phyloP scores from a whole-genome alignment of 2,329 filamentous ascomycete genomes.

The Colletotrichum cordylinicola region DNA sequence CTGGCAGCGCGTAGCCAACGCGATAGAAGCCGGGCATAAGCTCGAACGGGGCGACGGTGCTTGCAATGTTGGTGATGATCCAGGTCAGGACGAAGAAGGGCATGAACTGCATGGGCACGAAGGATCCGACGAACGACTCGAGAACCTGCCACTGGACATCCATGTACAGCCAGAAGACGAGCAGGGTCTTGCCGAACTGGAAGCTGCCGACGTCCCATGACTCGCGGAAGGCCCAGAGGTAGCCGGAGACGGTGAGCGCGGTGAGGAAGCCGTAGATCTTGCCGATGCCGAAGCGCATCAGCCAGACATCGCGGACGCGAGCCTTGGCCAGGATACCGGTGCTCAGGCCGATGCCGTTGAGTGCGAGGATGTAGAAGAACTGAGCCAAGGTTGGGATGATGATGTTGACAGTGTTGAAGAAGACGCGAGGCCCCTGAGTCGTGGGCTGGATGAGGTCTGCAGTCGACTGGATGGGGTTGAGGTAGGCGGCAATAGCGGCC shows the following conservation, averaged over 20 bases:
- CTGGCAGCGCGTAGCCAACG: constrained; percentile 41
- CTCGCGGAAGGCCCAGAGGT: constrained; percentile 50
- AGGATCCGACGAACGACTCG: constrained; percentile 33
- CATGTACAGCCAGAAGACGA: constrained; percentile 43
- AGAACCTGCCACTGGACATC: constrained; percentile 48
- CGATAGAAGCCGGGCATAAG: constrained; percentile 44
- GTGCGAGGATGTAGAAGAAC: constrained; percentile 31
- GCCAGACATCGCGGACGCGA: constrained; percentile 29
- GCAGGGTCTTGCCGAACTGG: constrained; percentile 31
- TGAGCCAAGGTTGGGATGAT: constrained; percentile 39
- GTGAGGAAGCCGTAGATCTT: constrained; percentile 38
- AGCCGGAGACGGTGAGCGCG: constrained; percentile 42
- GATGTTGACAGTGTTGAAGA: constrained; percentile 45
- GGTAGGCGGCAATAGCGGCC: constrained; percentile 32
- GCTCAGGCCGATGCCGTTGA: constrained; percentile 5
- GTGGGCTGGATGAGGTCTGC: constrained; percentile 35
- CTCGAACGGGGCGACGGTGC: constrained; percentile 41
- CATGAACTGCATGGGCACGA: constrained; percentile 38
- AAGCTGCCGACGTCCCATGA: constrained; percentile 41
- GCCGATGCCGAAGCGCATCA: constrained; percentile 31
- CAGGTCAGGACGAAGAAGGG: constrained; percentile 49
- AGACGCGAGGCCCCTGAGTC: constrained; percentile 35
- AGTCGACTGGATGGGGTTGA: constrained; percentile 37
- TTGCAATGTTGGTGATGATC: constrained; percentile 45
- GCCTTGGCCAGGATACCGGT: not conserved